Base-by-base conservation (phyloP, 1,284 basidiomycete genomes). In the Cryptococcus jaspeensis region DNA sequence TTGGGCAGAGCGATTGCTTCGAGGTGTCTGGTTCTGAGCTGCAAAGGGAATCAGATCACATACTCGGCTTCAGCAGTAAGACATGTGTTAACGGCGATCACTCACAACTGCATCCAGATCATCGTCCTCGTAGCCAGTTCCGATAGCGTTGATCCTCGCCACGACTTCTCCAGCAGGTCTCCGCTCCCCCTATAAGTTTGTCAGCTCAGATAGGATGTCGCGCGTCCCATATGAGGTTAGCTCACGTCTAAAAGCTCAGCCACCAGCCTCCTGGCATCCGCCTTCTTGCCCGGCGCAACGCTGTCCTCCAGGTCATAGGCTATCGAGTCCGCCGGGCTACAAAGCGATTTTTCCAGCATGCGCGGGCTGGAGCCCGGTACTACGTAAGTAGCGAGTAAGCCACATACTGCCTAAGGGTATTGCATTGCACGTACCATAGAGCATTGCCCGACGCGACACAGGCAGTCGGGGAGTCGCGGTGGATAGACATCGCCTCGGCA, bases 301-400 rank as follows among this genome's bases (percentile, higher is more conserved):
- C 87, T 89, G 71, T 92, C 90, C 70, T 92, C 90, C 18, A 92
- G 80, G 77, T 92, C 90, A 69, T 90, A 92, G n/a, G 90, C 86
- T 35, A 92, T 80, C 36, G 86, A 81, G 66, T 92, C 90, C 1
- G 89, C 86, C 1, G 76, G 72, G 11, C 81, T 81, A 9, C 68
- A 74, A 39, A 88, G 79, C 0, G 89, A 89, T 70, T 92, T 92
- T 67, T 86, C 80, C 18, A 92, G 83, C 88, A 91, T 90, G 49
- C 84, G 82, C 45, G 88, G 84, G 22, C 86, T 88, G 0, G 89
- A 87, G 9, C 86, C 81, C 13, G 90, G 90, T 1, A 92, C 85
- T 85, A 68, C 8, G 15, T 13, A 2, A 15, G 16, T 3, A 36
- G 8, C 11, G 23, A 45, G 23, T 15, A 39, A 8, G 20, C 13